Evolutionary conservation across 345 rosid species (phyloP).

Genomic region (Bruguiera parviflora): DNA sequence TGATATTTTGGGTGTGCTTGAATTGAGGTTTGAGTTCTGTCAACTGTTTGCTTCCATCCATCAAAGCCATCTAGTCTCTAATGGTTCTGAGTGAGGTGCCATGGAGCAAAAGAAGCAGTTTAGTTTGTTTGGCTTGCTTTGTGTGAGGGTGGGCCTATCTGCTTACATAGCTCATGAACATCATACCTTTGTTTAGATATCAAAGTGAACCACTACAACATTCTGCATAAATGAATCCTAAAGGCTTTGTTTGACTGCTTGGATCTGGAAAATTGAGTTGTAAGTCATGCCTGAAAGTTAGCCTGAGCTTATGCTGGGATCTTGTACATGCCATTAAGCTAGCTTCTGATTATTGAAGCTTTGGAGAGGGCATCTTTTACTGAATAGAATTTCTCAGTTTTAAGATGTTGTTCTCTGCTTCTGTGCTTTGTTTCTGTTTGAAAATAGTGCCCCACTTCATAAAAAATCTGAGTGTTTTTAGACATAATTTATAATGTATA

Average conservation of each 20-base stretch:
- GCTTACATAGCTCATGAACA: neutral
- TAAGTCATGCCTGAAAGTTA: neutral
- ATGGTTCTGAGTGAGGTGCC: neutral
- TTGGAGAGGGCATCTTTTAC: neutral
- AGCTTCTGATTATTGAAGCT: neutral
- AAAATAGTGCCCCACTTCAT: neutral
- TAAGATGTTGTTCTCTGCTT: too few relatives aligned
- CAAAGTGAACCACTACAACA: neutral
- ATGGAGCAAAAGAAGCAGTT: neutral
- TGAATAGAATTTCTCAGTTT: neutral
- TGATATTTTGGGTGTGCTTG: neutral
- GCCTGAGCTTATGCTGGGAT: neutral
- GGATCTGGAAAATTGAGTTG: neutral
- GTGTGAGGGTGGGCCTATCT: too few relatives aligned
- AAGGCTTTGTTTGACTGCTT: neutral
- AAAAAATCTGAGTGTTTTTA: too few relatives aligned
- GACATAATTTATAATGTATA: too few relatives aligned
- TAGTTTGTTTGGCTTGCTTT: neutral
- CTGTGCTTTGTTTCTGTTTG: neutral
- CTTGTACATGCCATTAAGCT: neutral
- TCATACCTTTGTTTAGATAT: neutral
- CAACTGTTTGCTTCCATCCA: too few relatives aligned
- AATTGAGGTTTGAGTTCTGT: neutral
- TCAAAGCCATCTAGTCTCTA: neutral
- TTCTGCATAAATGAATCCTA: neutral